phyloP scores from a whole-genome alignment of 257 asterid genomes.

The Striga asiatica region DNA sequence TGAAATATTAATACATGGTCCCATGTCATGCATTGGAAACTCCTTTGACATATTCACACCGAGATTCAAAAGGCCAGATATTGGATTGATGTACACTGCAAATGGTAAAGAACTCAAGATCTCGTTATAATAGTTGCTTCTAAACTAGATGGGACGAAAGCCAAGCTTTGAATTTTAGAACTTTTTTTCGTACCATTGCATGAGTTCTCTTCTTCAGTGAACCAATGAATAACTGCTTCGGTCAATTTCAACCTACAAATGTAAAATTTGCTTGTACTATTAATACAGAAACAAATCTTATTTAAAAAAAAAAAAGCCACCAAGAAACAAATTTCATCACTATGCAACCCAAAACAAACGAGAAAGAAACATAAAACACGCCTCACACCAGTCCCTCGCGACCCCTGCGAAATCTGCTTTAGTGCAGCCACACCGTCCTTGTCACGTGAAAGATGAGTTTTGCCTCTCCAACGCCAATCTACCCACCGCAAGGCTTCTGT shows the following conservation, averaged over 20 bases:
- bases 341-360: no score
- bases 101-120: constrained; percentile 66
- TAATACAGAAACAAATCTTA: no score
- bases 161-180: constrained; percentile 62
- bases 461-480: no score
- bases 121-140: constrained; percentile 68
- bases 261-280: no score
- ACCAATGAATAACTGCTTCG: constrained; percentile 67
- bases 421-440: no score
- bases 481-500: no score
- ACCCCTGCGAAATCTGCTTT: no score
- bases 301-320: no score
- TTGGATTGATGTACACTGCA: constrained; percentile 71
- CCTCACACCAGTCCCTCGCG: no score
- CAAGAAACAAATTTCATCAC: no score
- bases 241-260: constrained; percentile 78
- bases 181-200: constrained; percentile 49
- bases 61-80: constrained; percentile 73
- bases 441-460: no score
- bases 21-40: constrained; percentile 49
- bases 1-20: constrained; percentile 73
- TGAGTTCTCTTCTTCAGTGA: constrained; percentile 61
- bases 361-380: no score
- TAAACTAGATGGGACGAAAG: constrained; percentile 67
- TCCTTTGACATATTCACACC: constrained; percentile 64